Conservation (phyloP, 164 flowering plant species). For the Liquidambar formosana region DNA sequence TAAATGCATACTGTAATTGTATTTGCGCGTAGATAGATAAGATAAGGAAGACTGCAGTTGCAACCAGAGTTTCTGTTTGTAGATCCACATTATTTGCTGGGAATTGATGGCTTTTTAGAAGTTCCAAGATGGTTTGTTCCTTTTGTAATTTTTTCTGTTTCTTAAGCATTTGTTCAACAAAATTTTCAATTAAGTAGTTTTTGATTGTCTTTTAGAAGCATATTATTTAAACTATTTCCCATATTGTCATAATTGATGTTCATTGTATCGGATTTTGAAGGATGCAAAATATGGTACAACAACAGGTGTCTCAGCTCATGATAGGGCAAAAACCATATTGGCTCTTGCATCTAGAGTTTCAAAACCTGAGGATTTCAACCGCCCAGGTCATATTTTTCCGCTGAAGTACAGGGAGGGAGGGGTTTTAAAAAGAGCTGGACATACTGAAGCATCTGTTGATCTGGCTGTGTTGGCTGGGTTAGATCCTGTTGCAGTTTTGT, state of each 20-base stretch:
- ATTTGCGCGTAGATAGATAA: no score
- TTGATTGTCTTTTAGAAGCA: not conserved
- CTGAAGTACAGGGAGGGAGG: slow-evolving; percentile 91
- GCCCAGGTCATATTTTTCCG: slow-evolving; percentile 96
- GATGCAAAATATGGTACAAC: slow-evolving; percentile 93
- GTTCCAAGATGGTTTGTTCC: no score
- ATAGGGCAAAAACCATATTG: slow-evolving; percentile 73
- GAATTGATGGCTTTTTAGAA: no score
- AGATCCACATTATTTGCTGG: no score
- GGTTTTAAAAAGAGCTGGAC: slow-evolving; percentile 95
- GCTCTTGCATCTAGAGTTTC: slow-evolving; percentile 82
- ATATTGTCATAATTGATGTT: not conserved
- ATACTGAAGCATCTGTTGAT: slow-evolving; percentile 96
- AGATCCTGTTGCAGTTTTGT: slow-evolving; percentile 78
- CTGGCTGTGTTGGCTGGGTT: slow-evolving; percentile 84
- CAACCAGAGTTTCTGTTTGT: no score
- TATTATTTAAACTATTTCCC: not conserved
- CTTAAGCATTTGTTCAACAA: no score
- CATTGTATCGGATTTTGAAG: slow-evolving; percentile 33
- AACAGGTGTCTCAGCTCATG: slow-evolving; percentile 92
- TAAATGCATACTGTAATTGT: no score
- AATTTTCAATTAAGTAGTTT: no score
- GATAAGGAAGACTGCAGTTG: no score
- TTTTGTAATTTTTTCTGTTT: no score
- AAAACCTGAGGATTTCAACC: slow-evolving; percentile 82